Percentiles rank a stretch among this genome's conserved stretches.
phyloP scores from a whole-genome alignment of 116 monocot species.

The Iris pallida region DNA sequence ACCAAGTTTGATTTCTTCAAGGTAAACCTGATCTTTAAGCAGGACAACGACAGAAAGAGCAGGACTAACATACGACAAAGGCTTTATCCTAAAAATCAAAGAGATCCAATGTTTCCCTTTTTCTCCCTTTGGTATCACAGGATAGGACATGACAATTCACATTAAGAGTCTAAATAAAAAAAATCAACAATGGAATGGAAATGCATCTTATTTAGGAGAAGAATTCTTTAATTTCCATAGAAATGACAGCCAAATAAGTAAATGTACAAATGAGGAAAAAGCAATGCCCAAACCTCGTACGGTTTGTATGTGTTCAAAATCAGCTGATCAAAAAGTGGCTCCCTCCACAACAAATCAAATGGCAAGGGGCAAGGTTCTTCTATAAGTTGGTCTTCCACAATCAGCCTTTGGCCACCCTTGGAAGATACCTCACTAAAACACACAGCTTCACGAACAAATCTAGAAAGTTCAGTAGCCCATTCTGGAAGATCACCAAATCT shows the following conservation, averaged over 20 bases:
- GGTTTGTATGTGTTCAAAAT: slow-evolving; percentile 81
- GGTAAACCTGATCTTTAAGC: no score
- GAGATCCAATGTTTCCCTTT: no score
- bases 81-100: no score
- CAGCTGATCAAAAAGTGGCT: slow-evolving; percentile 87
- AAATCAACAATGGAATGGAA: no score
- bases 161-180: no score
- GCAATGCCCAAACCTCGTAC: slow-evolving; percentile 62
- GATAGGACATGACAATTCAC: no score
- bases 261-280: neutral
- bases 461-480: slow-evolving; percentile 68
- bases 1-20: no score
- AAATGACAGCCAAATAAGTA: neutral
- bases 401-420: slow-evolving; percentile 1
- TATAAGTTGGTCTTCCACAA: slow-evolving; percentile 9
- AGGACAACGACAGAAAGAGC: no score
- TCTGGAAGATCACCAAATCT: slow-evolving; percentile 90
- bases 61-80: no score
- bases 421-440: slow-evolving; percentile 24
- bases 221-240: neutral
- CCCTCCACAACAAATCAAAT: slow-evolving; percentile 71
- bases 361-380: slow-evolving; percentile 47
- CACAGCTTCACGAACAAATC: slow-evolving; percentile 37
- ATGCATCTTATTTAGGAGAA: no score
- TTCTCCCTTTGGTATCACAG: no score